Evolutionary conservation across 2,329 filamentous ascomycete genomes (phyloP), one percentile per base, ranked within the genome.

Genomic region (Macrophomina tecta): DNA sequence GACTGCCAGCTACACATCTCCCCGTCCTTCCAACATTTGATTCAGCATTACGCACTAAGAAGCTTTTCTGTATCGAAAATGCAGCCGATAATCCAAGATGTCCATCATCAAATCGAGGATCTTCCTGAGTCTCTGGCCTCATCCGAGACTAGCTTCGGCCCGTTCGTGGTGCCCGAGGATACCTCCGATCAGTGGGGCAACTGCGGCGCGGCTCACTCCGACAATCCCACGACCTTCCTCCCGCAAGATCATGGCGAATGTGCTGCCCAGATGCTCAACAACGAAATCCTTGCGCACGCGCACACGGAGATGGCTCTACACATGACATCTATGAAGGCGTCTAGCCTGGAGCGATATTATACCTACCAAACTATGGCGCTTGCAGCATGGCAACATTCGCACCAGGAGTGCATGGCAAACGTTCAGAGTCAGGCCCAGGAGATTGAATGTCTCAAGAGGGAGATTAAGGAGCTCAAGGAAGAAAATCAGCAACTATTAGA

Each of bases 81-180:
- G n/a, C n/a, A n/a, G n/a, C n/a, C n/a, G n/a, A n/a, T n/a, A n/a
- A n/a, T n/a, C n/a, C n/a, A n/a, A n/a, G n/a, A n/a, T n/a, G n/a
- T n/a, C n/a, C n/a, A n/a, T n/a, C n/a, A n/a, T n/a, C n/a, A n/a
- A n/a, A n/a, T n/a, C n/a, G n/a, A n/a, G 36, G 36, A 38, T 38
- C 36, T 38, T 5, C 36, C 36, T 11, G 36, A 38, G 11, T 38
- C 36, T 11, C 5, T 38, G 5, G 5, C 36, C 11, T 38, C 36
- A 38, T 38, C 52, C 11, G 34, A 56, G 52, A 56, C 34, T 12
- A 56, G 52, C 36, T 38, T 38, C 36, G 36, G 36, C 11, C 36
- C 52, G 9, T 56, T 56, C n/a, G 32, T 56, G 8, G 8, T 56
- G 11, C 52, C 52, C 14, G 52, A 56, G 36, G 51, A n/a, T n/a